Base-by-base conservation (phyloP, 129 eudicot genomes). In the Centaurea solstitialis region DNA sequence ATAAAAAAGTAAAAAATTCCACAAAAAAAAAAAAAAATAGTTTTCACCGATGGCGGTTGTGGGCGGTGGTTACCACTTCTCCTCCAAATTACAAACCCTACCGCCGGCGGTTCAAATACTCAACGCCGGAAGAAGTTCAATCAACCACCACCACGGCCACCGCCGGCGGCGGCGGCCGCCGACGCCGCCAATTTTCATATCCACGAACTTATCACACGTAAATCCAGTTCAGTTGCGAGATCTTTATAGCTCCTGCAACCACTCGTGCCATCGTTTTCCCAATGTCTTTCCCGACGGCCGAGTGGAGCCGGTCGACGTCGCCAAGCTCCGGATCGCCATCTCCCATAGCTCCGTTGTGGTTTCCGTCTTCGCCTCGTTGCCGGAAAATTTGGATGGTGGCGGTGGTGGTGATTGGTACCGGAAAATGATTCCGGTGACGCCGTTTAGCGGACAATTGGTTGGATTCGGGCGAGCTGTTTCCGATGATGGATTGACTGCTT, bases 401-500 rank as follows among this genome's bases (percentile, higher is more conserved):
- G 92, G 80, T n/a, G n/a, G n/a, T n/a, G n/a, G n/a, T 24, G 86
- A 83, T 22, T 86, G 96, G 94, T 74, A 88, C 30, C 74, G 75
- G 81, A 84, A 74, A 72, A 35, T 90, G 89, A 74, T 84, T 72
- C 97, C 97, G 35, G 79, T 94, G 82, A 82, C 92, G 78, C 88
- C 99, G 62, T 79, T 73, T 3, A 88, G 86, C 47, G 97, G 98
- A 7, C 50, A 68, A 61, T 76, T 95, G 84, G 87, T 95, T n/a
- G 99, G 99, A 21, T 95, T 95, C 53, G 98, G 97, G 28, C 85
- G 99, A 22, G 99, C 93, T 18, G 92, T 95, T 72, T 83, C 92
- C 6, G 98, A 95, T 85, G 45, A 74, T 78, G 89, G 87, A 9
- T 85, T 95, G 59, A 91, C 99, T 68, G 99, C 98, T 77, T 83